These are phyloP conservation scores for Gracilaria gracilis DNA, from an alignment of 23 red algal species.

Conservation along the genomic window DNA sequence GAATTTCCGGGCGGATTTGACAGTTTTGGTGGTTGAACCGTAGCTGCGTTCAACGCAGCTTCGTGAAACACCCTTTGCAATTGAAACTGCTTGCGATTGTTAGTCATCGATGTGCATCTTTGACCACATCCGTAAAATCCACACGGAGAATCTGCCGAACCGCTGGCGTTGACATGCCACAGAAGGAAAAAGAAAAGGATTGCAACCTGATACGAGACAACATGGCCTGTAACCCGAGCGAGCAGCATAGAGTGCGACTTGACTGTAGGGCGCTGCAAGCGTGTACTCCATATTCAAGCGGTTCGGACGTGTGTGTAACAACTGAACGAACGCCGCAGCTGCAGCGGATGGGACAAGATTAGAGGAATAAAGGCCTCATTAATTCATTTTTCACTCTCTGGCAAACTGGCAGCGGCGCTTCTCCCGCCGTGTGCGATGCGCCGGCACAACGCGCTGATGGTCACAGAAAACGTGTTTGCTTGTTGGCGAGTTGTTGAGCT, in stretches of 20 bases:
- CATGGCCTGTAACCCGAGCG: neutral
- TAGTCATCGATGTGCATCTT: neutral
- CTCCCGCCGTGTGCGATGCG: too few species aligned
- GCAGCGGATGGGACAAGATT: neutral
- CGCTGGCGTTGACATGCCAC: slow-evolving; percentile 9
- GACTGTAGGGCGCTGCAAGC: neutral
- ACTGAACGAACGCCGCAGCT: slow-evolving; percentile 9
- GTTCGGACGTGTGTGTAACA: neutral
- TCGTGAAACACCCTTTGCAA: neutral
- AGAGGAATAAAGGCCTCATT: neutral
- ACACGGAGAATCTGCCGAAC: neutral
- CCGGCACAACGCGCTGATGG: too few species aligned
- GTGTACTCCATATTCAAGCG: neutral
- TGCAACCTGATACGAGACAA: neutral
- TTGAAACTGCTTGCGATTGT: neutral
- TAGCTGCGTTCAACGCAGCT: neutral
- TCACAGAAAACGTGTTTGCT: too few species aligned
- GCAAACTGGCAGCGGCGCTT: too few species aligned
- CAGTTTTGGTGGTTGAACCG: too few species aligned
- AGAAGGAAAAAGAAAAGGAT: slow-evolving; percentile 16
- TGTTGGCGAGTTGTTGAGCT: too few species aligned
- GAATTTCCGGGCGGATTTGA: neutral
- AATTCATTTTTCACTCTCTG: neutral
- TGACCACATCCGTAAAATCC: slow-evolving; percentile 2
- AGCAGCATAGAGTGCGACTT: neutral